A percentile compares a stretch with the other conserved stretches of the same genome.
These are phyloP conservation scores for Orychophragmus violaceus DNA, from an alignment of 345 rosid genomes.

Conservation along the genomic window DNA sequence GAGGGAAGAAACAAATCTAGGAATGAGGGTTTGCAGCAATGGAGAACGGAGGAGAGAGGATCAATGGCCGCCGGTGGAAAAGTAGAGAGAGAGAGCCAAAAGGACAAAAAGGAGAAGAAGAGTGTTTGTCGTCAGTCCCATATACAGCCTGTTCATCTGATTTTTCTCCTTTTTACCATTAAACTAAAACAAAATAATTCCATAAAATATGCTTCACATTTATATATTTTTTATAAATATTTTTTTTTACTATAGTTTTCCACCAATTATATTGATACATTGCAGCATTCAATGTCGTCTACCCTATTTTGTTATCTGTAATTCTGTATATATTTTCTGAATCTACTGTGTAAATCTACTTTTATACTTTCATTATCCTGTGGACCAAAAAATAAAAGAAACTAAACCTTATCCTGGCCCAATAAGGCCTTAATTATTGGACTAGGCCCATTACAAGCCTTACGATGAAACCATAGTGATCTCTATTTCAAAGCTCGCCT, in stretches of 20 bases:
- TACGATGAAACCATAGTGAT: too few species aligned
- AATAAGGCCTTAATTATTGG: too few species aligned
- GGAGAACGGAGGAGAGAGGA: slow-evolving; percentile 23
- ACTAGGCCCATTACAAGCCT: too few species aligned
- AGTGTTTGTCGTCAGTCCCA: slow-evolving; percentile 33
- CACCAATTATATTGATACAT: slow-evolving; percentile 26
- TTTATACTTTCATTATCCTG: background rate
- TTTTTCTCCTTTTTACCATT: slow-evolving; percentile 15
- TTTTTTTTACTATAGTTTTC: background rate
- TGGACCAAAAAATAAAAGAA: background rate
- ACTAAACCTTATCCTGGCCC: background rate
- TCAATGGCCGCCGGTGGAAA: slow-evolving; percentile 28
- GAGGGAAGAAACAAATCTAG: slow-evolving; percentile 14
- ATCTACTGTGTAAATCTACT: background rate
- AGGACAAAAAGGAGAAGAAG: slow-evolving; percentile 28
- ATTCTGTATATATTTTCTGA: background rate
- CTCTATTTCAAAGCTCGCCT: too few species aligned
- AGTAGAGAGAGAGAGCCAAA: slow-evolving; percentile 19
- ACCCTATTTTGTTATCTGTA: background rate
- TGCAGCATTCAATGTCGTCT: background rate
- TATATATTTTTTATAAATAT: background rate
- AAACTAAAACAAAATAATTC: background rate
- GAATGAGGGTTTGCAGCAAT: slow-evolving; percentile 12
- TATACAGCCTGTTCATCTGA: slow-evolving; percentile 35
- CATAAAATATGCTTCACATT: background rate